Evolutionary conservation across 1,284 basidiomycete genomes (phyloP).

Genomic region (Rhodotorula sp.): DNA sequence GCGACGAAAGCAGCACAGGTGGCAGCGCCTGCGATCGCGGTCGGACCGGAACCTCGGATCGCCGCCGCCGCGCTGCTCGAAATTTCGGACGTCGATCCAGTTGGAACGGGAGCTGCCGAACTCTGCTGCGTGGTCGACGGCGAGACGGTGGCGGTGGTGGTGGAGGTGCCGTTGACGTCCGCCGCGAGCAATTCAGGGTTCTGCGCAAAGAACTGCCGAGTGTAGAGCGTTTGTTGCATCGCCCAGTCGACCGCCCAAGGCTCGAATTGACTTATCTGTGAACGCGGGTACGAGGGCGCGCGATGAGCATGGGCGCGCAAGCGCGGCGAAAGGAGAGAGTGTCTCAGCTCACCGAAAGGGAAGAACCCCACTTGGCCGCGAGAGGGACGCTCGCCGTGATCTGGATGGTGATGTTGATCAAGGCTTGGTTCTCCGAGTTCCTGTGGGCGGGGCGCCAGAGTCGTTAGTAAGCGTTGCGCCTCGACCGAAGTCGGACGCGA

Average conservation of each 20-base stretch:
- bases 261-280: constrained; percentile 9
- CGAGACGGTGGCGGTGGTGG: neutral
- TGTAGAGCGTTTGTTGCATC: constrained; percentile 12
- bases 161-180: neutral
- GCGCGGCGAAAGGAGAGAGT: neutral
- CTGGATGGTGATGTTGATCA: constrained; percentile 20
- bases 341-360: constrained; percentile 9
- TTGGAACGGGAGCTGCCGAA: neutral
- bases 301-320: neutral
- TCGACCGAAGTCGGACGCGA: too few species aligned
- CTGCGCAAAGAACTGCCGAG: constrained; percentile 24
- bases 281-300: too few species aligned
- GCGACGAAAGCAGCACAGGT: neutral
- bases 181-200: constrained; percentile 10
- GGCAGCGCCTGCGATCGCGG: too few species aligned
- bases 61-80: neutral
- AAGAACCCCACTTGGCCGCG: constrained; percentile 20
- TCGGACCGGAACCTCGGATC: neutral
- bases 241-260: constrained; percentile 16
- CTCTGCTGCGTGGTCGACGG: too few species aligned
- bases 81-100: neutral
- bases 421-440: neutral
- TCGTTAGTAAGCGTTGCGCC: too few species aligned
- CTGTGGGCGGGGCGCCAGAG: neutral
- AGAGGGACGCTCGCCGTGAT: constrained; percentile 1